A percentile compares a stretch with the other conserved stretches of the same genome.
phyloP scores from a whole-genome alignment of 2,329 filamentous ascomycete genomes.

The Aspergillus sp. region DNA sequence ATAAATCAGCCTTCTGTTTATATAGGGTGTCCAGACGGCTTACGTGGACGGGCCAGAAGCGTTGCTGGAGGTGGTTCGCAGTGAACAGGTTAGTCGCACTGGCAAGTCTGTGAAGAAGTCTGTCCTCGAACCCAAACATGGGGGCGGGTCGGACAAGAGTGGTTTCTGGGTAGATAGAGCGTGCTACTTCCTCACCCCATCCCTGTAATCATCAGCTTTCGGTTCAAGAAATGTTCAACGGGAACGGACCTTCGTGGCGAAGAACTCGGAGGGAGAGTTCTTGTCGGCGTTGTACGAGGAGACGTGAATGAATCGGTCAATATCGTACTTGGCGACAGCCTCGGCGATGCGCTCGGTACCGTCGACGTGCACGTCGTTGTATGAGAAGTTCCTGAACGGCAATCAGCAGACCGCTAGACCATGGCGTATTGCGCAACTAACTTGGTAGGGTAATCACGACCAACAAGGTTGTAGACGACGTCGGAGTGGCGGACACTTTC shows the following conservation, averaged over 20 bases:
- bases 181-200: slow-evolving; percentile 76
- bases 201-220: slow-evolving; percentile 51
- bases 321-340: slow-evolving; percentile 94
- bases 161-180: slow-evolving; percentile 91
- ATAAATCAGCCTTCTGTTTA: slow-evolving; percentile 16
- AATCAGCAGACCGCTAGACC: slow-evolving; percentile 30
- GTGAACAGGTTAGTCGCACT: slow-evolving; percentile 79
- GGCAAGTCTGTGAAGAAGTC: slow-evolving; percentile 82
- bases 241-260: slow-evolving; percentile 73
- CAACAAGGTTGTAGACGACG: slow-evolving; percentile 94
- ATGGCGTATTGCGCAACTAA: slow-evolving; percentile 43
- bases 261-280: slow-evolving; percentile 84
- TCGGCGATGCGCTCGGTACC: slow-evolving; percentile 89
- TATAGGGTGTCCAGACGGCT: slow-evolving; percentile 19
- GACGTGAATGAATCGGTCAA: slow-evolving; percentile 94
- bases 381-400: slow-evolving; percentile 76
- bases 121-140: slow-evolving; percentile 93
- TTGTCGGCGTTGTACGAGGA: slow-evolving; percentile 89
- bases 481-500: slow-evolving; percentile 96
- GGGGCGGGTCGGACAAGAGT: slow-evolving; percentile 94
- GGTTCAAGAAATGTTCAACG: neutral
- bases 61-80: slow-evolving; percentile 89
- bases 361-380: slow-evolving; percentile 91
- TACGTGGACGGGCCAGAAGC: slow-evolving; percentile 88
- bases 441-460: slow-evolving; percentile 96